Conservation (phyloP, 1,284 basidiomycete species). For the Phenoliferia sp. region DNA sequence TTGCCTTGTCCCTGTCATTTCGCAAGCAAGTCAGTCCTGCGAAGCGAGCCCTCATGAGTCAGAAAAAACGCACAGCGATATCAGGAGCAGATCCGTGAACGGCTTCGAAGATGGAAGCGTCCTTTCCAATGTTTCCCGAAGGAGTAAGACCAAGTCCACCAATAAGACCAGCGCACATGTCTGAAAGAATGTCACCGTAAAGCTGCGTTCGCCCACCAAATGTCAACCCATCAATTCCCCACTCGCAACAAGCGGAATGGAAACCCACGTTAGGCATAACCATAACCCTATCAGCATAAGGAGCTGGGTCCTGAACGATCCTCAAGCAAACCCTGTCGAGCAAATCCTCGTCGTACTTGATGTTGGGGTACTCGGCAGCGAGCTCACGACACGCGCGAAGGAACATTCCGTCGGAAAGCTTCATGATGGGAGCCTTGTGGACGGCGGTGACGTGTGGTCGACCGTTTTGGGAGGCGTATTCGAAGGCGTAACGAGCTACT, state of each 20-base stretch:
- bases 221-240: neutral
- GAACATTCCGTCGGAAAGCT: slow-evolving; percentile 99
- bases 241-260: neutral
- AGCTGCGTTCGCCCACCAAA: slow-evolving; percentile 8
- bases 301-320: slow-evolving; percentile 87
- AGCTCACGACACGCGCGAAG: slow-evolving; percentile 81
- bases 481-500: slow-evolving; percentile 97
- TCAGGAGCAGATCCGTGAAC: slow-evolving; percentile 88
- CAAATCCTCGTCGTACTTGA: slow-evolving; percentile 94
- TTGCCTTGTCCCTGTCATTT: slow-evolving; percentile 53
- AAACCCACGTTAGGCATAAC: slow-evolving; percentile 91
- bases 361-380: slow-evolving; percentile 90
- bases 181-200: slow-evolving; percentile 84
- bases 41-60: neutral
- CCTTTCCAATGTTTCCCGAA: slow-evolving; percentile 78
- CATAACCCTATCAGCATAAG: slow-evolving; percentile 96
- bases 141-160: slow-evolving; percentile 97
- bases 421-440: slow-evolving; percentile 99
- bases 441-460: slow-evolving; percentile 94
- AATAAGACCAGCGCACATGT: slow-evolving; percentile 98
- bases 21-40: neutral
- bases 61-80: slow-evolving; percentile 48
- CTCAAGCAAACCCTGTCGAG: slow-evolving; percentile 94
- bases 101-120: slow-evolving; percentile 99
- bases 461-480: slow-evolving; percentile 85